phyloP scores from a whole-genome alignment of 2,329 filamentous ascomycete species.

The Colletotrichum costaricense region DNA sequence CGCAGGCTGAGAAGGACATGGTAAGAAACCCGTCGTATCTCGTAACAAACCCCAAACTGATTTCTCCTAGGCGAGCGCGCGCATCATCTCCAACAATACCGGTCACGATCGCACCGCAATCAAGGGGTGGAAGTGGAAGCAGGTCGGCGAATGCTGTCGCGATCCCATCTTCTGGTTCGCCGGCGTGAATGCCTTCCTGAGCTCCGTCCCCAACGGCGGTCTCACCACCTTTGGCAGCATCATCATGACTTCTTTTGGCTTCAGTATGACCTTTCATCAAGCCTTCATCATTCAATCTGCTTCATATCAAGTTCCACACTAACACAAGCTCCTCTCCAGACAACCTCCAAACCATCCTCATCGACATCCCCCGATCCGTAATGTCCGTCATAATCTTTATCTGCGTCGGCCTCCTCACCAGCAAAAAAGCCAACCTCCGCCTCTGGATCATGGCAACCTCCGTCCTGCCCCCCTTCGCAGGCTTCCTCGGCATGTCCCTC shows the following conservation, averaged over 20 bases:
- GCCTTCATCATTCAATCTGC: no score
- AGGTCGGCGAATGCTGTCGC: constrained; percentile 47
- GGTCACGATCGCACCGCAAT: constrained; percentile 50
- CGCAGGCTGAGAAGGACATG: constrained; percentile 48
- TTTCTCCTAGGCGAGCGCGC: constrained; percentile 39
- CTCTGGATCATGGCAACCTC: constrained; percentile 52
- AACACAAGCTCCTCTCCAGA: constrained; percentile 32
- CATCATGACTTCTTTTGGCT: constrained; percentile 48
- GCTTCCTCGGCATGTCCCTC: constrained; percentile 49
- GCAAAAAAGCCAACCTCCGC: constrained; percentile 46
- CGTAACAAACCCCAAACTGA: background rate
- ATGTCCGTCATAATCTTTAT: constrained; percentile 49
- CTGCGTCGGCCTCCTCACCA: constrained; percentile 46
- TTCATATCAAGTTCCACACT: no score
- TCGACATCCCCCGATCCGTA: constrained; percentile 47
- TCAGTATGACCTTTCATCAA: constrained; percentile 40
- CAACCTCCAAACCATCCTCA: constrained; percentile 49
- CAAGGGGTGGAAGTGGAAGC: constrained; percentile 51
- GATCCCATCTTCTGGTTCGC: constrained; percentile 52
- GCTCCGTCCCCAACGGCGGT: constrained; percentile 49
- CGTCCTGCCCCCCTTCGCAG: constrained; percentile 47
- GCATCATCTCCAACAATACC: constrained; percentile 50
- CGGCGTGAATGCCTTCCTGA: constrained; percentile 49
- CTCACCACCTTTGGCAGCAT: constrained; percentile 49
- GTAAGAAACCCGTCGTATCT: constrained; percentile 9